These are phyloP conservation scores for Plectosphaerella plurivora DNA, from an alignment of 2,329 filamentous ascomycete genomes.

Conservation along the genomic window DNA sequence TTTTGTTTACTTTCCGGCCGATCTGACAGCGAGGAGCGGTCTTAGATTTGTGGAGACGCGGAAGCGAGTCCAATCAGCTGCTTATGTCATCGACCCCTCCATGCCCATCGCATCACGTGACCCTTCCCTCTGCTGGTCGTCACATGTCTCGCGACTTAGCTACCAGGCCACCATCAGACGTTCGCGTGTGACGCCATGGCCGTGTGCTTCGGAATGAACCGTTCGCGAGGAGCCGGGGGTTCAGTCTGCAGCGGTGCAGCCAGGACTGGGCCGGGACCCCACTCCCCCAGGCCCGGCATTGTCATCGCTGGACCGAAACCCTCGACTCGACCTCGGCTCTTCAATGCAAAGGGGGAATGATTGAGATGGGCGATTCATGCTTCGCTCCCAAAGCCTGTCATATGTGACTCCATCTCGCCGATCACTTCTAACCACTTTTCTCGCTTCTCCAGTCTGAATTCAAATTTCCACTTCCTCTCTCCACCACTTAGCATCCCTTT, in stretches of 20 bases:
- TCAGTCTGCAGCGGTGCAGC: too few relatives aligned
- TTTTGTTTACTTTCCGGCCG: slow-evolving; percentile 11
- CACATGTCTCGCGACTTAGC: not conserved
- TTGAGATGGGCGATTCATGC: not conserved
- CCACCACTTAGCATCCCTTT: not conserved
- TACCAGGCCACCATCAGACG: too few relatives aligned
- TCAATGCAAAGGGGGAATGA: not conserved
- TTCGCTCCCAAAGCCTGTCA: not conserved
- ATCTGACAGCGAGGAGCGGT: not conserved
- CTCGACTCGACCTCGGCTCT: not conserved
- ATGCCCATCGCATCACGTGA: not conserved
- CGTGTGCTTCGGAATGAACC: too few relatives aligned
- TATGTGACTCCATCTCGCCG: not conserved
- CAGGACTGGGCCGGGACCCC: not conserved
- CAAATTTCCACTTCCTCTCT: not conserved
- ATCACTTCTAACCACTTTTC: not conserved
- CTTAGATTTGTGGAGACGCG: not conserved
- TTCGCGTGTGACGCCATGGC: too few relatives aligned
- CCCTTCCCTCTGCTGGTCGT: not conserved
- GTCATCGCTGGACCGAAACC: not conserved
- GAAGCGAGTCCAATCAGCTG: not conserved
- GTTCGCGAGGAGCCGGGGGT: too few relatives aligned
- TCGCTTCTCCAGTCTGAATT: not conserved
- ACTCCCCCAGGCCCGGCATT: not conserved
- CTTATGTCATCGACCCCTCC: not conserved